Base-by-base conservation (phyloP, 1,139 yeast genomes). In the Scheffersomyces insectosa region DNA sequence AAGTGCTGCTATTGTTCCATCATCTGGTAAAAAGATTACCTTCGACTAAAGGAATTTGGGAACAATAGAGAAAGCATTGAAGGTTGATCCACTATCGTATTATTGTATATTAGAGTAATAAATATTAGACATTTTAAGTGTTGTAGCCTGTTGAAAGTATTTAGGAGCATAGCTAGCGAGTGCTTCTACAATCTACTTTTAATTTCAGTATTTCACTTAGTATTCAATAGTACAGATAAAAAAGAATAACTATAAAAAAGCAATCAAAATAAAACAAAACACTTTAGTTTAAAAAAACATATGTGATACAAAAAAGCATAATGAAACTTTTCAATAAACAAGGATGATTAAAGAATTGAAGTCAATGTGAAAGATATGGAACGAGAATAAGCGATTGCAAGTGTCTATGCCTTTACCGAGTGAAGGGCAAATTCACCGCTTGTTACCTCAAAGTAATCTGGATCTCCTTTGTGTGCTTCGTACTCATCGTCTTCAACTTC, bases 1-100 rank as follows among this genome's bases (percentile, higher is more conserved):
- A 4, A 86, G 89, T 59, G 89, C 89, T 16, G 93, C 96, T 4
- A 88, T 93, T 58, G 96, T 89, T 30, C 83, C 88, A 39, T 86
- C 97, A 0, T 75, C 84, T n/a, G 99, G 98, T 63, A 91, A 88
- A 68, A 93, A 90, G 65, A 75, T 77, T 41, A 85, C 82, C 5
- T 91, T 91, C 43, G 79, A 72, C 50, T 74, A 60, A 49, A 34
- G 25, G 25, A 38, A 33, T 7, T 12, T 29, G 25, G 29, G 28
- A 35, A 39, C n/a, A 39, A 29, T 28, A 27, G 14, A 33, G 16
- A 28, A 28, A 28, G 11, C 15, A 33, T 25, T 16, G 12, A 27
- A 25, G 38, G n/a, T 27, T 11, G 14, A 9, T 7, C 29, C 29
- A 12, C 9, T 2, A 30, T 5, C 25, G 7, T 32, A 14, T 12